These are phyloP conservation scores for Metarhizium sp. DNA, from an alignment of 2,329 filamentous ascomycete genomes.

Conservation along the genomic window DNA sequence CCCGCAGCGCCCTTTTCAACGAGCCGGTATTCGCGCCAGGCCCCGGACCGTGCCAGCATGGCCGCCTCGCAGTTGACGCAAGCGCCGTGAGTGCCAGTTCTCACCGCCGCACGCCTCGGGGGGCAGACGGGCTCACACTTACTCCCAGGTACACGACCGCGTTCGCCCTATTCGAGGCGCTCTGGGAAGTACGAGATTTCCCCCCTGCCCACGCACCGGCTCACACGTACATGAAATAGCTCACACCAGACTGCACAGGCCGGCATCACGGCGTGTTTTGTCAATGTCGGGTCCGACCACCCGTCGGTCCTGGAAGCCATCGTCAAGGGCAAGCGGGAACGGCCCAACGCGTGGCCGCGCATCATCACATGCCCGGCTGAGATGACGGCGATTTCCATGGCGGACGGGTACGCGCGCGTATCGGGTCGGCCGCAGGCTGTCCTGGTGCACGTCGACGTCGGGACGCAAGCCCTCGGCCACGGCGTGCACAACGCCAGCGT, in stretches of 20 bases:
- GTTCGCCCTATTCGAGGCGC: not conserved
- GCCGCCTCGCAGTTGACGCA: not conserved
- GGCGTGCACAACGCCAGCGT: conserved; percentile 73
- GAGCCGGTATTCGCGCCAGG: not conserved
- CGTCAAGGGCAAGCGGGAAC: not conserved
- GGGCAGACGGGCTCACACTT: not conserved
- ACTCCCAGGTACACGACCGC: not conserved
- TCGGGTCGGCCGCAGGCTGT: conserved; percentile 67
- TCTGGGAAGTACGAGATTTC: not conserved
- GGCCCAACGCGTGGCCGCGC: not conserved
- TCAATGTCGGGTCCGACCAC: not conserved
- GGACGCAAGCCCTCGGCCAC: conserved; percentile 68
- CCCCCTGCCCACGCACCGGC: no score
- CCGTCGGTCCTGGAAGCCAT: not conserved
- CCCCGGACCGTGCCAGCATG: not conserved
- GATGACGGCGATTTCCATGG: conserved; percentile 47
- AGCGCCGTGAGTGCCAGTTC: not conserved
- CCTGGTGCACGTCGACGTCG: conserved; percentile 73
- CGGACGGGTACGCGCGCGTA: conserved; percentile 67
- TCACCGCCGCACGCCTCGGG: not conserved
- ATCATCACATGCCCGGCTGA: not conserved
- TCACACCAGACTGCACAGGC: not conserved
- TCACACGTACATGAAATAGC: no score
- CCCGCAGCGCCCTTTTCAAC: not conserved
- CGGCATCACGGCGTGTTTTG: not conserved